Base-by-base conservation (phyloP, 2,329 filamentous ascomycete genomes). In the Akanthomyces uredinophilus region DNA sequence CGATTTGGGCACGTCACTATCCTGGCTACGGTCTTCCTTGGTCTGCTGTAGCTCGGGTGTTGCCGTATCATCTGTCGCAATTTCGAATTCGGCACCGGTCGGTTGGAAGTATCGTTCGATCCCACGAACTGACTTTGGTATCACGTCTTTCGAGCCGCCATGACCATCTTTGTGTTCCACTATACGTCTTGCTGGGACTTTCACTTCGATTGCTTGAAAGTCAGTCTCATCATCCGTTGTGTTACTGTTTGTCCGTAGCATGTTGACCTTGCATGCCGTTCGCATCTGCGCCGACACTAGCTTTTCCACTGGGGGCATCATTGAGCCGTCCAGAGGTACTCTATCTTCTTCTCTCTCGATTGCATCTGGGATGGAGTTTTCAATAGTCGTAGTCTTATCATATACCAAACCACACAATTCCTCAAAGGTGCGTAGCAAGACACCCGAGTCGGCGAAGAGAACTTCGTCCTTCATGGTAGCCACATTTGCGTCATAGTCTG, bases 401-500 rank as follows among this genome's bases (percentile, higher is more conserved):
- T 63, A 58, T 10, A 51, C 55, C 16, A 22, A 49, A 1, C 11
- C 27, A 22, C 61, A 63, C 47, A 63, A 16, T 2, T 58, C 29
- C 13, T 46, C 76, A 55, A 86, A 85, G 20, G 77, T 71, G n/a
- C 74, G 67, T 2, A 84, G 65, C 0, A 85, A 50, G 2, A 59
- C 54, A 2, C 71, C 53, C 64, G 87, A 82, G 56, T 90, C 77
- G 5, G 77, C 77, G 68, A 93, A 92, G 1, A 91, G 68, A 2
- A 93, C 81, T 67, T 91, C 85, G 62, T 91, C 85, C 70, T 93
- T 93, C 4, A 84, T 78, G 4, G 89, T 84, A 64, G 91, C 86
- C 6, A 92, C 73, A 66, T 92, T 93, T 1, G 81, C 78, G 72
- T 93, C 90, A 68, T 93, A 93, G 63, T 79, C 86, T 32, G 80